phyloP scores from a whole-genome alignment of 352 stramenopile species.

The Phytopythium kandeliae region DNA sequence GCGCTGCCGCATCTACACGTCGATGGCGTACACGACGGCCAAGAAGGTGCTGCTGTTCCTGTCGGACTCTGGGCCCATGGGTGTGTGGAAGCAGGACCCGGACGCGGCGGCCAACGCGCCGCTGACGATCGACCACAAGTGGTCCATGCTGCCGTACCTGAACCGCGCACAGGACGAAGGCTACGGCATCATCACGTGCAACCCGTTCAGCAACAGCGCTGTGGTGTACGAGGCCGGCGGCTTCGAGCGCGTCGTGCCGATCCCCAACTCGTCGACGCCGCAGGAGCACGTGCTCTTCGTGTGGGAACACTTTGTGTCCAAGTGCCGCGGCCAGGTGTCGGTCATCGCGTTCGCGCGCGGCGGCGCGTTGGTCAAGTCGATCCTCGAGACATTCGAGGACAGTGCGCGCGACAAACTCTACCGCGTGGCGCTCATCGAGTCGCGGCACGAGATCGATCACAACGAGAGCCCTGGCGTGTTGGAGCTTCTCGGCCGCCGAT shows the following conservation, averaged over 20 bases:
- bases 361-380: slow-evolving; percentile 77
- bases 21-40: slow-evolving; percentile 83
- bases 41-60: slow-evolving; percentile 86
- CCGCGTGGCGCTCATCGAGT: slow-evolving; percentile 81
- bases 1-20: slow-evolving; percentile 83
- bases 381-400: slow-evolving; percentile 74
- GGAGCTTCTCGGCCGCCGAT: slow-evolving; percentile 76
- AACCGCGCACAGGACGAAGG: slow-evolving; percentile 81
- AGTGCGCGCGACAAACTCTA: slow-evolving; percentile 75
- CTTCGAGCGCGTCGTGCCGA: slow-evolving; percentile 79
- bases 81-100: slow-evolving; percentile 78
- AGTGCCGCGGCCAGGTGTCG: slow-evolving; percentile 82
- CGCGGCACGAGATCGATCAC: slow-evolving; percentile 84
- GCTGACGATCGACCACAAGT: slow-evolving; percentile 75
- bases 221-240: slow-evolving; percentile 86
- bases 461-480: slow-evolving; percentile 71
- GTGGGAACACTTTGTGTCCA: slow-evolving; percentile 79
- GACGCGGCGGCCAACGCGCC: slow-evolving; percentile 33
- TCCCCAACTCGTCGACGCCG: slow-evolving; percentile 78
- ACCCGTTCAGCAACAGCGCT: slow-evolving; percentile 84
- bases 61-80: slow-evolving; percentile 78
- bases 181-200: slow-evolving; percentile 83
- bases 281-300: slow-evolving; percentile 86
- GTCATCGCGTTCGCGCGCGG: slow-evolving; percentile 80
- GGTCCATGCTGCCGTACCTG: slow-evolving; percentile 85